These are phyloP conservation scores for Anthracocystis setariae DNA, from an alignment of 1,284 basidiomycete genomes.

Conservation along the genomic window DNA sequence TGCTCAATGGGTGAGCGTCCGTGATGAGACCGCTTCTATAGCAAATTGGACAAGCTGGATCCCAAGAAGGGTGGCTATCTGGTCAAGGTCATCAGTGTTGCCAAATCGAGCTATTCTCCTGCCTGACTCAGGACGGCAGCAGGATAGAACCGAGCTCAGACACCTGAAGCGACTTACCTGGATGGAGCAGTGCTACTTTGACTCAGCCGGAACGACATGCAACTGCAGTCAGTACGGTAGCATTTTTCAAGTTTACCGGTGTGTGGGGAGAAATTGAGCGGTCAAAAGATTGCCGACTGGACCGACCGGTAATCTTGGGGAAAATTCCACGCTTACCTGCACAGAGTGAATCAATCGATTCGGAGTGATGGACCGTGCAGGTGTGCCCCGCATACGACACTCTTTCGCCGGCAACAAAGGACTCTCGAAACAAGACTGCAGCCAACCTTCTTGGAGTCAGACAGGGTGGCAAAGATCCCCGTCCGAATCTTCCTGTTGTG, in stretches of 20 bases:
- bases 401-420: constrained; percentile 3
- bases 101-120: neutral
- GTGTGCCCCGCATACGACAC: constrained; percentile 16
- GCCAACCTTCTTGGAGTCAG: neutral
- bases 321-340: neutral
- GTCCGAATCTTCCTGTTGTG: neutral
- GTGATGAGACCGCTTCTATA: no score
- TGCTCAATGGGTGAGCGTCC: no score
- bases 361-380: constrained; percentile 16
- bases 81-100: neutral
- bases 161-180: no score
- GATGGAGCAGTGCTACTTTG: no score
- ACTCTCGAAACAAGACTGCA: constrained; percentile 9
- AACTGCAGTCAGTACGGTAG: no score
- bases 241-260: constrained; percentile 25
- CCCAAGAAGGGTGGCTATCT: neutral
- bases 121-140: neutral
- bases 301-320: constrained; percentile 32
- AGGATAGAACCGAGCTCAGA: no score
- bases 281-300: constrained; percentile 37
- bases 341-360: neutral
- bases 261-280: constrained; percentile 19
- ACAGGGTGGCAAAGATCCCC: constrained; percentile 3
- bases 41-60: constrained; percentile 1
- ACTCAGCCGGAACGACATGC: no score